Conservation (phyloP, 2,329 filamentous ascomycete genomes). For the Botrytis deweyae region DNA sequence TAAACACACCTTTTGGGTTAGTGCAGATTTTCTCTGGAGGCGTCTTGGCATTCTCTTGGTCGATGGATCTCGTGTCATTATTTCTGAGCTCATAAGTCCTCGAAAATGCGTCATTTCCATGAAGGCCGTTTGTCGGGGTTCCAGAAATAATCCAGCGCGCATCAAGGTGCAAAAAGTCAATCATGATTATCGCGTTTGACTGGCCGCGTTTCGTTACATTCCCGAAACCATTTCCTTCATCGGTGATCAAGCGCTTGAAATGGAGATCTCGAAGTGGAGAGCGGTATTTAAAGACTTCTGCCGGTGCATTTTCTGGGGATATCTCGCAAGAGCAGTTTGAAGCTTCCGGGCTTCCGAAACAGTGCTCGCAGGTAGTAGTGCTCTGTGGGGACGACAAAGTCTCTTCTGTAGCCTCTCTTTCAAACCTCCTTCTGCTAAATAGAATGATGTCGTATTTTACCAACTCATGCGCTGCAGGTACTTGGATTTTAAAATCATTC, state of each 20-base stretch:
- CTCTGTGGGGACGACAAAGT: neutral
- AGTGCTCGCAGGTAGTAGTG: neutral
- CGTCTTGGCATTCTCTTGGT: neutral
- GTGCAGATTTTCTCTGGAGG: neutral
- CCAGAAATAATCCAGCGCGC: constrained; percentile 88
- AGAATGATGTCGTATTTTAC: constrained; percentile 72
- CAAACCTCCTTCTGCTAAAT: constrained; percentile 73
- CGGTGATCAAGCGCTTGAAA: constrained; percentile 86
- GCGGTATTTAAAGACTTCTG: constrained; percentile 42
- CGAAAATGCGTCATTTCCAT: constrained; percentile 59
- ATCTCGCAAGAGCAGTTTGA: constrained; percentile 2
- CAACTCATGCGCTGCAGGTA: constrained; percentile 61
- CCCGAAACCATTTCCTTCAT: constrained; percentile 86
- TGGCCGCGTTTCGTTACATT: constrained; percentile 56
- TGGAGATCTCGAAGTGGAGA: constrained; percentile 70
- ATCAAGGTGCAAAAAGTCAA: constrained; percentile 60
- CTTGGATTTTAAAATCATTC: constrained; percentile 47
- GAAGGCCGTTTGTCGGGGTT: constrained; percentile 81
- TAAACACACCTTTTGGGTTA: neutral
- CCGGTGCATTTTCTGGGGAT: constrained; percentile 40
- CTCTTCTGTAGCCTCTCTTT: constrained; percentile 51
- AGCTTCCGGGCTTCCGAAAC: too few species aligned
- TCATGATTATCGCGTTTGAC: constrained; percentile 54
- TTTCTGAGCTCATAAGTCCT: constrained; percentile 8
- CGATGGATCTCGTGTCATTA: too few species aligned